Evolutionary conservation across 768 basidiomycete species (phyloP).

Genomic region (Melanogaster broomeanus): DNA sequence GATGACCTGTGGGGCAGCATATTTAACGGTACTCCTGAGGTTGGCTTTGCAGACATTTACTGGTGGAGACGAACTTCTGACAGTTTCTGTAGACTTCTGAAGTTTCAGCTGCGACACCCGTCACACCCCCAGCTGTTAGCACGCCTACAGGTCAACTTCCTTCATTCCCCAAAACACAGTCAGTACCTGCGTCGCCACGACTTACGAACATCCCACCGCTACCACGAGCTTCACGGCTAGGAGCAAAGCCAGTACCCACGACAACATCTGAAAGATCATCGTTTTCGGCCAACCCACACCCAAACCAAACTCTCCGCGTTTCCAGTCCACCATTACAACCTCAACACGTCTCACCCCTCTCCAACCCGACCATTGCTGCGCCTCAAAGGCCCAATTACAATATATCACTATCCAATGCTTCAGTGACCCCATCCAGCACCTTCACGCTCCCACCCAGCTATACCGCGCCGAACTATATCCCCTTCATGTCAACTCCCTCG

Average conservation of each 20-base stretch:
- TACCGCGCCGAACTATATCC: constrained; percentile 12
- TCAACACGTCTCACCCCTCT: constrained; percentile 12
- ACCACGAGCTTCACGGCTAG: constrained; percentile 41
- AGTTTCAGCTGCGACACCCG: constrained; percentile 13
- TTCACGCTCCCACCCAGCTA: constrained; percentile 14
- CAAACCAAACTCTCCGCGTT: constrained; percentile 16
- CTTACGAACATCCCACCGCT: constrained; percentile 29
- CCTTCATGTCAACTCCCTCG: constrained; percentile 17
- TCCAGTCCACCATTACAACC: constrained; percentile 23
- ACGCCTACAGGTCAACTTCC: constrained; percentile 10
- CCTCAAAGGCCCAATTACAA: constrained; percentile 61
- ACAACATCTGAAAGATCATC: constrained; percentile 35
- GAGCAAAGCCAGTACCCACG: constrained; percentile 37
- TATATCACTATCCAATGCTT: constrained; percentile 41
- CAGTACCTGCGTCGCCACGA: constrained; percentile 42
- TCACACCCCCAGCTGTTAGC: constrained; percentile 13
- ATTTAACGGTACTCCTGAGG: constrained; percentile 45
- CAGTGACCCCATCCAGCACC: constrained; percentile 17
- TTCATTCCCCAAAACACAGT: constrained; percentile 30
- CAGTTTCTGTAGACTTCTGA: constrained; percentile 16
- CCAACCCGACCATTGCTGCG: constrained; percentile 8
- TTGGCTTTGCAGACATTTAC: constrained; percentile 2
- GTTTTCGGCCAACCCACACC: constrained; percentile 27
- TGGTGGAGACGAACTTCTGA: not conserved
- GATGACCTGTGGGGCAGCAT: constrained; percentile 88